Conservation (phyloP, 495 filamentous ascomycete genomes). For the Glarea lozoyensis region DNA sequence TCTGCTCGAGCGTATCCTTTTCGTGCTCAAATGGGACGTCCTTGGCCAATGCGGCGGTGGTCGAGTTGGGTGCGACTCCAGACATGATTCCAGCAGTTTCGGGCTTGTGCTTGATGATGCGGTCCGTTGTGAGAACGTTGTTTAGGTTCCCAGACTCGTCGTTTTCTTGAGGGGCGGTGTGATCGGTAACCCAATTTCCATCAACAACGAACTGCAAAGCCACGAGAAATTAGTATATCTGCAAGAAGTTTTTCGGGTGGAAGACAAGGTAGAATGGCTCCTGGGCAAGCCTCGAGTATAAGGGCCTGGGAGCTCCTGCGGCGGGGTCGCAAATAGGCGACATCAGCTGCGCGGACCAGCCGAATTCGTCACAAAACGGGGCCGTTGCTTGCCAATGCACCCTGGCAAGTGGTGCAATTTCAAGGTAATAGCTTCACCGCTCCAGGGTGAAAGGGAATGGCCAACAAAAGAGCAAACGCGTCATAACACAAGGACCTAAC, state of each 20-base stretch:
- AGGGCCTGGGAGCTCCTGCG: neutral
- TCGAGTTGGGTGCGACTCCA: conserved; percentile 61
- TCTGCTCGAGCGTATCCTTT: conserved; percentile 8
- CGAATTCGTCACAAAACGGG: conserved; percentile 8
- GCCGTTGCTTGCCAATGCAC: conserved; percentile 9
- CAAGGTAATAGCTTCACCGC: conserved; percentile 18
- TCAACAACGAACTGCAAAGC: conserved; percentile 78
- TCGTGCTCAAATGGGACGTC: conserved; percentile 51
- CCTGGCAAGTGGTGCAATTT: conserved; percentile 5
- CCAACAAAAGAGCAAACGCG: conserved; percentile 2
- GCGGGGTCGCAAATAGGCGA: conserved; percentile 17
- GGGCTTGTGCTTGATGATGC: conserved; percentile 45
- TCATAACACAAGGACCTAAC: conserved; percentile 8
- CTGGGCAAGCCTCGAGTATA: neutral
- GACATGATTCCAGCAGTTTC: conserved; percentile 49
- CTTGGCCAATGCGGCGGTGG: conserved; percentile 62
- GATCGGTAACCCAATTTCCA: conserved; percentile 75
- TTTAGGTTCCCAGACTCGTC: conserved; percentile 76
- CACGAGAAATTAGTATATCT: conserved; percentile 4
- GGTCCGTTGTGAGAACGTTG: conserved; percentile 73
- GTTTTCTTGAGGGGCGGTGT: conserved; percentile 64
- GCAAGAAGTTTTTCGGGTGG: neutral
- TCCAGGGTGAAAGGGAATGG: conserved; percentile 11
- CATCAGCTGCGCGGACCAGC: conserved; percentile 7
- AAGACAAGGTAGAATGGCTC: neutral